Base-by-base conservation (phyloP, 2,329 filamentous ascomycete species). In the Fusarium circinatum region DNA sequence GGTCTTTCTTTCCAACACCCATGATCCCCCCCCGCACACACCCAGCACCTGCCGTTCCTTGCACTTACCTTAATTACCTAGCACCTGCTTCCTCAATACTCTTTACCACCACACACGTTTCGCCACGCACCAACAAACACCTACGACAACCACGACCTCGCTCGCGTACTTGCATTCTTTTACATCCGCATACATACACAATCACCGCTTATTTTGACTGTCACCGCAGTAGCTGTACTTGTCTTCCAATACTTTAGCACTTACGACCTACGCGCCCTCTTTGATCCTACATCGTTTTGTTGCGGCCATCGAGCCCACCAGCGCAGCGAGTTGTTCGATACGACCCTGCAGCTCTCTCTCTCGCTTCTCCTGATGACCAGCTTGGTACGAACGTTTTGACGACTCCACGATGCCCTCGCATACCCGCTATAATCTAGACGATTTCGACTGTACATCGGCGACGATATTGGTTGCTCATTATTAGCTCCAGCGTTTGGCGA, bases 321-420 rank as follows among this genome's bases (percentile, higher is more conserved):
- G 63, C 72, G 63, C 76, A 74, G 70, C 42, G 68, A 78, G 74
- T 65, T 72, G 68, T 70, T 78, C 69, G 75, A 74, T 49, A 73
- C 72, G 65, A 70, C 63, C 68, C 65, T 70, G 69, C 72, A 59
- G 63, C 63, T 73, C 70, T 67, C 69, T 67, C 68, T 44, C 59
- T 72, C 71, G 63, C 55, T 66, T 63, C 65, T 64, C 65, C 68
- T 62, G 52, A 78, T 78, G 76, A 78, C 52, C 75, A 78, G 60
- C 67, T 65, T 71, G 76, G 69, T 76, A 66, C 68, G 65, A 78
- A 66, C 67, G 58, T 63, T 70, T 71, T 70, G 68, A 78, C 70
- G 56, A 73, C 63, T 76, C 72, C 71, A 79, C 74, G 75, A 80
- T 78, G 78, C 78, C 75, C 70, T 76, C 76, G 75, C 67, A 79